These are phyloP conservation scores for Penicillium robsamsonii DNA, from an alignment of 495 filamentous ascomycete genomes.

Conservation along the genomic window DNA sequence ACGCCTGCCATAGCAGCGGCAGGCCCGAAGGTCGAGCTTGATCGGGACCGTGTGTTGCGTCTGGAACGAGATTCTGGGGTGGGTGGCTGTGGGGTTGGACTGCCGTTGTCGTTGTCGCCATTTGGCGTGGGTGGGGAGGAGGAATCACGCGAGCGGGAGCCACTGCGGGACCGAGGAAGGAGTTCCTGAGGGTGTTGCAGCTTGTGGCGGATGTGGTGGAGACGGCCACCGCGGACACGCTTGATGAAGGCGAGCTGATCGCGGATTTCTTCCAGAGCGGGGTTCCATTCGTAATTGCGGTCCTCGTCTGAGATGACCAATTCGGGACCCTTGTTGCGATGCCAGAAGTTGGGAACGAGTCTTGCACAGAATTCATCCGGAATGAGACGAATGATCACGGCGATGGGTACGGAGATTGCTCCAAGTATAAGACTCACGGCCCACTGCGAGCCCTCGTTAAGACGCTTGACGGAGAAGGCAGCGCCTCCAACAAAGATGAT, in stretches of 20 bases:
- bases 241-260: slow-evolving; percentile 77
- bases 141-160: slow-evolving; percentile 69
- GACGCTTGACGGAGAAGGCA: slow-evolving; percentile 62
- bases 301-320: slow-evolving; percentile 72
- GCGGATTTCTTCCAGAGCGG: slow-evolving; percentile 63
- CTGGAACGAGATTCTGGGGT: slow-evolving; percentile 74
- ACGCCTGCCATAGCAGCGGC: slow-evolving; percentile 82
- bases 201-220: slow-evolving; percentile 83
- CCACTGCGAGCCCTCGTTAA: slow-evolving; percentile 67
- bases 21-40: slow-evolving; percentile 81
- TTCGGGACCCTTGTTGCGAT: slow-evolving; percentile 48
- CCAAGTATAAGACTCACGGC: slow-evolving; percentile 70
- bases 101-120: slow-evolving; percentile 40
- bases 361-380: slow-evolving; percentile 63
- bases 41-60: slow-evolving; percentile 72
- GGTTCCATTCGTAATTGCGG: slow-evolving; percentile 63
- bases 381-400: slow-evolving; percentile 68
- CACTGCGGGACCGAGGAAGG: slow-evolving; percentile 68
- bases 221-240: slow-evolving; percentile 74
- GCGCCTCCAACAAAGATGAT: slow-evolving; percentile 75
- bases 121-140: slow-evolving; percentile 69
- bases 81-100: slow-evolving; percentile 48
- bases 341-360: slow-evolving; percentile 54
- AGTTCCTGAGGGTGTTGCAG: slow-evolving; percentile 77
- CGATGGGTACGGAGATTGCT: slow-evolving; percentile 67